Base-by-base conservation (phyloP, 2,329 filamentous ascomycete species). In the Cytospora paraplurivora region DNA sequence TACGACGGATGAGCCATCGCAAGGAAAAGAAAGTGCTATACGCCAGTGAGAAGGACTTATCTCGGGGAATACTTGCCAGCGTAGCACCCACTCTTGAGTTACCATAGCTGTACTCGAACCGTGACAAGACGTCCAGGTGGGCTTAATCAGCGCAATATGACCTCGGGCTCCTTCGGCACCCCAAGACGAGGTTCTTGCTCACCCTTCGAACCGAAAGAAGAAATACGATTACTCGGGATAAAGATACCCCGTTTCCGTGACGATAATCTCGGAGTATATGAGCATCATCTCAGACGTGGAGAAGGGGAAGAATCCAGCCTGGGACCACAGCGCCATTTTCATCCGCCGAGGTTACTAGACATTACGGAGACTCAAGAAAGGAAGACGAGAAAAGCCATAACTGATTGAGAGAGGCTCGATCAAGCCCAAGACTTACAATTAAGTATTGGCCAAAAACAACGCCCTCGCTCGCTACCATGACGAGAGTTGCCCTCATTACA, bases 401-500 rank as follows among this genome's bases (percentile, higher is more conserved):
- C 3, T 37, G 4, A n/a, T 35, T 0, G 8, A 33, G 4, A n/a
- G 8, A 2, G 7, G 3, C 1, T 8, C 3, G 17, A 35, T 10
- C 10, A 6, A 1, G 11, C 32, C 4, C 13, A 3, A 38, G 2
- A 1, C 3, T 12, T 10, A 8, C 13, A 0, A 7, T 1, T 1
- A 10, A 21, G 10, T 2, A 8, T 11, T 15, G 6, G 7, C 7
- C 12, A 8, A 4, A 8, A 32, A 11, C 19, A 54, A 27, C 17
- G 5, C 1, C 7, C 17, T 19, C 17, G 17, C 6, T 41, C 15
- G 19, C 10, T 19, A 47, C 7, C 2, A 61, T 61, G 59, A 17
- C 59, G 38, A 57, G 32, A 51, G 56, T 63, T 3, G 62, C 62
- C 4, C 8, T 63, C 15, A 59, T 63, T 21, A 63, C 62, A 3